A percentile compares a stretch with the other conserved stretches of the same genome.
phyloP scores from a whole-genome alignment of 2,329 filamentous ascomycete genomes.

The Fusarium aywerte region DNA sequence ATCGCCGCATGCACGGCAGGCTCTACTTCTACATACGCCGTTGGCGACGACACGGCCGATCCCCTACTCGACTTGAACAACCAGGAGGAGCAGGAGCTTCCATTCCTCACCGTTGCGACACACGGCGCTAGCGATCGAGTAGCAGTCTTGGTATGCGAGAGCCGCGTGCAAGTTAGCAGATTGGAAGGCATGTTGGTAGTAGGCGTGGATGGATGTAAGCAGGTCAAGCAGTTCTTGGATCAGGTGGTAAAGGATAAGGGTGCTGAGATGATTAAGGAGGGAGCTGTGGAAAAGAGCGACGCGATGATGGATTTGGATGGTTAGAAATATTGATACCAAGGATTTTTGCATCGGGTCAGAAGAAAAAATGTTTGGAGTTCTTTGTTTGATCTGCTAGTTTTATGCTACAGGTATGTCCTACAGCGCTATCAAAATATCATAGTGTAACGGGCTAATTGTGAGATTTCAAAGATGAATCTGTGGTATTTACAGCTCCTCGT shows the following conservation, averaged over 20 bases:
- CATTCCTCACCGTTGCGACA: slow-evolving; percentile 87
- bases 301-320: slow-evolving; percentile 64
- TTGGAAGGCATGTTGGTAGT: slow-evolving; percentile 94
- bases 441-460: slow-evolving; percentile 40
- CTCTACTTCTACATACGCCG: slow-evolving; percentile 73
- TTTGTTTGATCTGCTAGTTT: slow-evolving; percentile 30
- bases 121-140: slow-evolving; percentile 79
- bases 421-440: slow-evolving; percentile 15
- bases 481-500: slow-evolving; percentile 61
- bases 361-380: slow-evolving; percentile 37
- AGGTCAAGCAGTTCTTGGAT: slow-evolving; percentile 84
- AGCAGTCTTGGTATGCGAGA: slow-evolving; percentile 85
- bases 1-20: slow-evolving; percentile 89
- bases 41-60: slow-evolving; percentile 75
- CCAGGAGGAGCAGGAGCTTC: slow-evolving; percentile 86
- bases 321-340: slow-evolving; percentile 34
- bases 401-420: slow-evolving; percentile 39
- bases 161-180: slow-evolving; percentile 80
- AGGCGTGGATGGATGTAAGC: slow-evolving; percentile 89
- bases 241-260: slow-evolving; percentile 79
- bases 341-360: slow-evolving; percentile 19
- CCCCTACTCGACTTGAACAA: slow-evolving; percentile 83
- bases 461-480: slow-evolving; percentile 12
- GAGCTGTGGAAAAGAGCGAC: slow-evolving; percentile 60
- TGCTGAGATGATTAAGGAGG: slow-evolving; percentile 69